phyloP scores from a whole-genome alignment of 2,329 filamentous ascomycete species.

The Trichoderma koningiopsis region DNA sequence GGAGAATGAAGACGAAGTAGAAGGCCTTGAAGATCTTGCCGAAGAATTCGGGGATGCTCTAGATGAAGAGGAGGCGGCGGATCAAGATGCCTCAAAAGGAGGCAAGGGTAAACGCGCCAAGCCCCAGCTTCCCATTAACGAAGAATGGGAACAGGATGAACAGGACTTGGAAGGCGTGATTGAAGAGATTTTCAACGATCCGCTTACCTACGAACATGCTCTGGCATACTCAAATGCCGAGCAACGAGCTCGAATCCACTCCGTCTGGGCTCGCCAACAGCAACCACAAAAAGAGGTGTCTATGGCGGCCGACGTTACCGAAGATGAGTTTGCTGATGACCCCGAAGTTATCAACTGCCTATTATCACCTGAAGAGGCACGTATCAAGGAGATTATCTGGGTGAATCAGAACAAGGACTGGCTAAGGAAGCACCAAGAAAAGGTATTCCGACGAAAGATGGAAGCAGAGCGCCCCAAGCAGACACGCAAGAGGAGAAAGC shows the following conservation, averaged over 20 bases:
- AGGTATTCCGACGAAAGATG: conserved; percentile 73
- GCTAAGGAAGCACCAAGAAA: conserved; percentile 82
- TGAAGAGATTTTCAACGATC: conserved; percentile 67
- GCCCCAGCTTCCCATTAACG: conserved; percentile 57
- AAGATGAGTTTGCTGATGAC: conserved; percentile 86
- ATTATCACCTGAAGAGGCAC: conserved; percentile 71
- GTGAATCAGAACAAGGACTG: conserved; percentile 93
- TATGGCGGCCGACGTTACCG: conserved; percentile 68
- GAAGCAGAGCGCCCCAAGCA: conserved; percentile 60
- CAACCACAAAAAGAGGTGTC: conserved; percentile 52
- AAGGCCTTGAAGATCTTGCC: conserved; percentile 46
- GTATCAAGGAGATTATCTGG: conserved; percentile 90
- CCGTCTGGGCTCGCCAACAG: conserved; percentile 53
- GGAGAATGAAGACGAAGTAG: conserved; percentile 30
- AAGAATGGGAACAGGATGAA: conserved; percentile 65
- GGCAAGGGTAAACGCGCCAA: conserved; percentile 37
- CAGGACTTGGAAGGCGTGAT: conserved; percentile 70
- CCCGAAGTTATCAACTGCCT: conserved; percentile 82
- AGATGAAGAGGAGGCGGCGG: conserved; percentile 37
- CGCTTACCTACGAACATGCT: conserved; percentile 57
- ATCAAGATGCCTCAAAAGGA: conserved; percentile 23
- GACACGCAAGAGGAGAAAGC: conserved; percentile 57
- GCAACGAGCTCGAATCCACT: conserved; percentile 57
- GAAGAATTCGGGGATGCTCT: conserved; percentile 49
- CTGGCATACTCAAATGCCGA: conserved; percentile 61